These are phyloP conservation scores for Russula emetica DNA, from an alignment of 768 basidiomycete genomes.

Conservation along the genomic window DNA sequence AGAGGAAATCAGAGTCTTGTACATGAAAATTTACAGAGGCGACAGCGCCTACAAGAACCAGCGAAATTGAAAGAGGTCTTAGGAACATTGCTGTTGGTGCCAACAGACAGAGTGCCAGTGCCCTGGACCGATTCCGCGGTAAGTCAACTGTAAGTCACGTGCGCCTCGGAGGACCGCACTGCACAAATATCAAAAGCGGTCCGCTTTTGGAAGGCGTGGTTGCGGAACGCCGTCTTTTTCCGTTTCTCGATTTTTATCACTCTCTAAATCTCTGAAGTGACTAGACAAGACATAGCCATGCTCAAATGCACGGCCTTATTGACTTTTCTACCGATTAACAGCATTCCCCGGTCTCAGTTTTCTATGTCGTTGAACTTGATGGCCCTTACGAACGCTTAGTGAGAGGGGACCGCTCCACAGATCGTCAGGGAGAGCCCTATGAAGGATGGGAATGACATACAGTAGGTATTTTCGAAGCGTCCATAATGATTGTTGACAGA, in stretches of 20 bases:
- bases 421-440: background rate
- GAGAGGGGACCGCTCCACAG: background rate
- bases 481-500: too few relatives aligned
- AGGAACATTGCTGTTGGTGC: background rate
- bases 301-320: background rate
- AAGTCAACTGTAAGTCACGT: too few relatives aligned
- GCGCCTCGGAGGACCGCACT: too few relatives aligned
- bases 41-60: background rate
- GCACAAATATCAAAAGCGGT: too few relatives aligned
- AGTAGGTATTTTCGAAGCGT: background rate
- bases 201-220: too few relatives aligned
- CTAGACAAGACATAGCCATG: background rate
- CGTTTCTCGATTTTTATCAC: too few relatives aligned
- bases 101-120: too few relatives aligned
- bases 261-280: background rate
- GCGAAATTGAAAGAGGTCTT: background rate
- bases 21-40: background rate
- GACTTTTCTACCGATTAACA: background rate
- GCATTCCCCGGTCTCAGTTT: background rate
- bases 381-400: background rate
- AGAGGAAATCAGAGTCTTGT: background rate
- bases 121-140: too few relatives aligned
- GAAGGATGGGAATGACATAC: background rate
- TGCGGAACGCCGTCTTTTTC: too few relatives aligned
- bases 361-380: background rate